Conservation (phyloP, 306 rosid species). For the Vicia sativa region DNA sequence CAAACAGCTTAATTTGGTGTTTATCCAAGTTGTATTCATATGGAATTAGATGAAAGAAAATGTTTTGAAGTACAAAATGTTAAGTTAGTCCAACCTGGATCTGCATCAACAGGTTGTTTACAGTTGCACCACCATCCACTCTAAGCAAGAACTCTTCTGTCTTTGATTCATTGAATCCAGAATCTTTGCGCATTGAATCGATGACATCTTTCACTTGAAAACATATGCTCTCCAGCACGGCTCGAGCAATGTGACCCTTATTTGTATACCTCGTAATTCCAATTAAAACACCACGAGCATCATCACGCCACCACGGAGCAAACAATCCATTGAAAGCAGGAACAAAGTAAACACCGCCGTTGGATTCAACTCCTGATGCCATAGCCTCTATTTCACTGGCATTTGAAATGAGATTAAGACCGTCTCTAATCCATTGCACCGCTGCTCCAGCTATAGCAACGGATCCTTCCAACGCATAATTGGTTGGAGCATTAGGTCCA, state of each 20-base stretch:
- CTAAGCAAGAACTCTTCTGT: constrained; percentile 60
- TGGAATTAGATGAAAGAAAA: constrained; percentile 15
- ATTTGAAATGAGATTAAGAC: constrained; percentile 67
- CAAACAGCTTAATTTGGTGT: too few relatives aligned
- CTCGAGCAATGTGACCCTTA: constrained; percentile 87
- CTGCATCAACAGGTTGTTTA: constrained; percentile 83
- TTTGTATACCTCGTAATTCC: constrained; percentile 82
- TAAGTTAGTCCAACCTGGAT: constrained; percentile 66
- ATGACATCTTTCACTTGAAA: constrained; percentile 90
- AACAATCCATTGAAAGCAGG: constrained; percentile 92
- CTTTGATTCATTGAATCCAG: constrained; percentile 37
- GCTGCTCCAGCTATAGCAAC: constrained; percentile 99
- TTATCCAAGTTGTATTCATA: background rate
- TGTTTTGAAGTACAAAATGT: constrained; percentile 19
- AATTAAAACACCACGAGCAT: constrained; percentile 86
- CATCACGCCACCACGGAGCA: constrained; percentile 99
- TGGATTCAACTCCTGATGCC: constrained; percentile 66
- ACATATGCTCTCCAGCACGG: constrained; percentile 90
- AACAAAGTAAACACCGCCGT: constrained; percentile 84
- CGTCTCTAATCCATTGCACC: constrained; percentile 93
- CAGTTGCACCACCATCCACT: constrained; percentile 92
- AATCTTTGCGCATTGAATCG: constrained; percentile 84
- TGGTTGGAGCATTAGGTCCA: constrained; percentile 61
- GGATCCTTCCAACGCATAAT: constrained; percentile 91
- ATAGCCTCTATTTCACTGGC: constrained; percentile 73